A percentile compares a stretch with the other conserved stretches of the same genome.
phyloP scores from a whole-genome alignment of 768 basidiomycete species.

The Mycena indigotica region DNA sequence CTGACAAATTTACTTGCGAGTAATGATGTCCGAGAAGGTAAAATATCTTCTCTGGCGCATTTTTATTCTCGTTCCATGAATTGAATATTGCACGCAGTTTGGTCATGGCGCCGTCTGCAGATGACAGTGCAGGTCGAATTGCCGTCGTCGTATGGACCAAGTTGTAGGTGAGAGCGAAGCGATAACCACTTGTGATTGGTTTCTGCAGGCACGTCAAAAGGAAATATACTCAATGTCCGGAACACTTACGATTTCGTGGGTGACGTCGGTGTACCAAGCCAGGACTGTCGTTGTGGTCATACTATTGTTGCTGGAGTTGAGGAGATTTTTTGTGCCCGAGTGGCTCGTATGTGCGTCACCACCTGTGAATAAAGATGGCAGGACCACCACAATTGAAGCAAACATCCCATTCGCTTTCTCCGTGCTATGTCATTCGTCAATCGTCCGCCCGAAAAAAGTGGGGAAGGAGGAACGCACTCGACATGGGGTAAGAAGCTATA shows the following conservation, averaged over 20 bases:
- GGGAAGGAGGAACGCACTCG: conserved; percentile 20
- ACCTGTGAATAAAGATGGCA: conserved; percentile 41
- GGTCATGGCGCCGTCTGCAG: conserved; percentile 6
- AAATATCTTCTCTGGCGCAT: conserved; percentile 6
- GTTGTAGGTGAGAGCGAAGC: conserved; percentile 43
- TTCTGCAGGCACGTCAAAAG: conserved; percentile 15
- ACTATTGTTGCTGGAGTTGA: conserved; percentile 31
- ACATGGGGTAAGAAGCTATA: conserved; percentile 37
- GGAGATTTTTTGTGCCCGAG: conserved; percentile 21
- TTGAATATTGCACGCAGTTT: conserved; percentile 30
- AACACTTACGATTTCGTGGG: conserved; percentile 32
- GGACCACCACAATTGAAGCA: conserved; percentile 41
- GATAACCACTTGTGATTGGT: conserved; percentile 40
- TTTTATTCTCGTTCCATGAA: conserved; percentile 28
- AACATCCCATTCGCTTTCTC: conserved; percentile 42
- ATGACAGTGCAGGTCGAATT: conserved; percentile 18
- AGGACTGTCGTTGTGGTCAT: conserved; percentile 31
- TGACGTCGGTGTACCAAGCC: conserved; percentile 45
- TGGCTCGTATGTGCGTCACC: conserved; percentile 39
- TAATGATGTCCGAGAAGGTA: conserved; percentile 27
- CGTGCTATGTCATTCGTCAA: conserved; percentile 26
- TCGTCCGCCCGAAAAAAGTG: neutral
- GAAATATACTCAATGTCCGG: neutral
- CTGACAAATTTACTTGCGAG: conserved; percentile 13
- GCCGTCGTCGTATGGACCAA: conserved; percentile 34